Evolutionary conservation across 805 yeast genomes (phyloP).

Genomic region (Cyberlindnera petersonii): DNA sequence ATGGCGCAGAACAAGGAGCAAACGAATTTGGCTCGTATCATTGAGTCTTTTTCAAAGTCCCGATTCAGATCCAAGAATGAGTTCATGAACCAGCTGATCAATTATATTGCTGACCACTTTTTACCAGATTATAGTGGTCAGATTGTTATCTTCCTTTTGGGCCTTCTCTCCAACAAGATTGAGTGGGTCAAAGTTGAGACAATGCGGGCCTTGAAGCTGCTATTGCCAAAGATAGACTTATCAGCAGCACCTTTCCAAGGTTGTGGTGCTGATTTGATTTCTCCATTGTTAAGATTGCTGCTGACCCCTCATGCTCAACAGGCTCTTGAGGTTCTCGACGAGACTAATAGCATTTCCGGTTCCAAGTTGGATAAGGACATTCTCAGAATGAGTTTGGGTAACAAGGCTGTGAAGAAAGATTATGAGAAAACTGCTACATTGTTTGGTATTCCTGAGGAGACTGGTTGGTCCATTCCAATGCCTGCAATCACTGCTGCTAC

Average conservation of each 20-base stretch:
- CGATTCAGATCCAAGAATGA: constrained; percentile 89
- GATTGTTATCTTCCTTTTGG: constrained; percentile 68
- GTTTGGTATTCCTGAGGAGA: constrained; percentile 91
- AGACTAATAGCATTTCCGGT: constrained; percentile 80
- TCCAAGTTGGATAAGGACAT: constrained; percentile 89
- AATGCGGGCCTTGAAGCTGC: constrained; percentile 64
- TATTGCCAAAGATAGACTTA: constrained; percentile 76
- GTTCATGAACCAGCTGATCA: constrained; percentile 75
- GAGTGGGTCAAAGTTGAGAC: constrained; percentile 81
- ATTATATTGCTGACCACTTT: constrained; percentile 61
- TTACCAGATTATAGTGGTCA: constrained; percentile 75
- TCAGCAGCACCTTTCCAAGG: constrained; percentile 76
- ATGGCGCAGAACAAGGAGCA: constrained; percentile 59
- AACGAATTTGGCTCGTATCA: constrained; percentile 61
- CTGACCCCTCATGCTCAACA: constrained; percentile 84
- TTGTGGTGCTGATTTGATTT: constrained; percentile 90
- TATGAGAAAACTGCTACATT: constrained; percentile 83
- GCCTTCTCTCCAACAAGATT: constrained; percentile 71
- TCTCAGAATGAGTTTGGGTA: constrained; percentile 86
- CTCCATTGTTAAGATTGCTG: constrained; percentile 77
- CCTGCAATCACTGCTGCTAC: constrained; percentile 87
- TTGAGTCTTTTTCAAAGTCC: constrained; percentile 70
- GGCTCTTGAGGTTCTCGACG: constrained; percentile 87
- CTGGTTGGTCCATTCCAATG: constrained; percentile 97
- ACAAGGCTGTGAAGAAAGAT: constrained; percentile 69